A percentile compares a stretch with the other conserved stretches of the same genome.
Evolutionary conservation across 2,329 filamentous ascomycete species (phyloP).

Genomic region (Nemania abortiva): DNA sequence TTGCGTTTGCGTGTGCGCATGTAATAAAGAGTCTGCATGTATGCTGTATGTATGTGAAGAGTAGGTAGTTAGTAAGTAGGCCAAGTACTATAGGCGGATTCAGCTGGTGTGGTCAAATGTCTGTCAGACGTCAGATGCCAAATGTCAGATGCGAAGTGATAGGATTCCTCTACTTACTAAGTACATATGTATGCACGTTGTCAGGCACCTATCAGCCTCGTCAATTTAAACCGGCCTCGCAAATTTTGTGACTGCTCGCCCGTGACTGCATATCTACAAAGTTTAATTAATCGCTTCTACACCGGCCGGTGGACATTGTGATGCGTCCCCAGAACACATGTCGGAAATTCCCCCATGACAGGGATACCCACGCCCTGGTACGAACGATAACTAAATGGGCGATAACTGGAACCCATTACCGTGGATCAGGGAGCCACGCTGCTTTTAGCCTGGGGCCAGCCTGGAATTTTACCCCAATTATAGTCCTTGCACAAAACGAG

Average conservation of each 20-base stretch:
- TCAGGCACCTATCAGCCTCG: too few relatives aligned
- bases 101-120: constrained; percentile 5
- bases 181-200: too few relatives aligned
- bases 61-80: neutral
- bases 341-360: constrained; percentile 2
- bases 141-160: constrained; percentile 3
- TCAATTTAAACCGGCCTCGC: neutral
- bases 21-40: too few relatives aligned
- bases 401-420: constrained; percentile 7
- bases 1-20: neutral
- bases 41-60: neutral
- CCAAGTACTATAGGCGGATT: neutral
- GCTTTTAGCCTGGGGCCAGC: too few relatives aligned
- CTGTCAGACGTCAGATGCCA: constrained; percentile 13
- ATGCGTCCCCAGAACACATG: neutral
- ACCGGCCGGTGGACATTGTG: neutral
- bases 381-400: too few relatives aligned
- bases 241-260: neutral
- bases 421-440: constrained; percentile 3
- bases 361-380: neutral
- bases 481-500: too few relatives aligned
- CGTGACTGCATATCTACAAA: neutral
- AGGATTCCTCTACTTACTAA: neutral
- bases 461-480: too few relatives aligned
- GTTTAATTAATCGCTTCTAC: neutral